phyloP scores from a whole-genome alignment of 805 yeast genomes.

The Lipomyces yamanashiensis region DNA sequence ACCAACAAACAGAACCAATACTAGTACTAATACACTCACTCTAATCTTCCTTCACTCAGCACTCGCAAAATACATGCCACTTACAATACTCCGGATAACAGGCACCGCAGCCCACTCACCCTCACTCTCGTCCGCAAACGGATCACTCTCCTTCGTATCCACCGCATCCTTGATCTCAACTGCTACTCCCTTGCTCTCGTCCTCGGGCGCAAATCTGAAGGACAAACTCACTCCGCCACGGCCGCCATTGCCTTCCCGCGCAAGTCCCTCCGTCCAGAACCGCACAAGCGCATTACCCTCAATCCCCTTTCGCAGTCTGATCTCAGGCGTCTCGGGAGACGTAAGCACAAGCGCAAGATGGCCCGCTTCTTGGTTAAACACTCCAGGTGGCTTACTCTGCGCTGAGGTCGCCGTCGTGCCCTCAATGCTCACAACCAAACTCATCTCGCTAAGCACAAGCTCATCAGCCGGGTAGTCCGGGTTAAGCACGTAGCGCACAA shows the following conservation, averaged over 20 bases:
- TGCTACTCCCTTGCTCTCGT: constrained; percentile 8
- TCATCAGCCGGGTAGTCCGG: constrained; percentile 53
- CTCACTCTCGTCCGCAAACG: constrained; percentile 38
- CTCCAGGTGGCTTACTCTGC: constrained; percentile 88
- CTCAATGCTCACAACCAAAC: constrained; percentile 63
- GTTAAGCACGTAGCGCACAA: constrained; percentile 65
- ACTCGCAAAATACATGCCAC: constrained; percentile 34
- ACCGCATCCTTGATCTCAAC: constrained; percentile 25
- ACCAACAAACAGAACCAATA: neutral
- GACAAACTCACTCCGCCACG: constrained; percentile 66
- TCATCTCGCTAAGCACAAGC: constrained; percentile 60
- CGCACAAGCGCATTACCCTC: constrained; percentile 84
- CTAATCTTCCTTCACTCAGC: constrained; percentile 4
- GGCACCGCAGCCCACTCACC: constrained; percentile 31
- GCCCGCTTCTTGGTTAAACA: constrained; percentile 82
- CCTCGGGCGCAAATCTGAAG: constrained; percentile 37
- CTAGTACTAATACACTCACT: neutral
- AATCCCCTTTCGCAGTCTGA: constrained; percentile 47
- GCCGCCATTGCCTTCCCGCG: constrained; percentile 63
- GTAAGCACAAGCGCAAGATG: constrained; percentile 84
- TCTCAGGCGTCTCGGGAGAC: constrained; percentile 45
- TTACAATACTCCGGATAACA: constrained; percentile 29
- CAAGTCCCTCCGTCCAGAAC: constrained; percentile 74
- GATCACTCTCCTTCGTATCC: constrained; percentile 29
- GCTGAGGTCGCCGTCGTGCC: constrained; percentile 70